These are phyloP conservation scores for Curvularia eragrostidis DNA, from an alignment of 2,329 filamentous ascomycete genomes.

Conservation along the genomic window DNA sequence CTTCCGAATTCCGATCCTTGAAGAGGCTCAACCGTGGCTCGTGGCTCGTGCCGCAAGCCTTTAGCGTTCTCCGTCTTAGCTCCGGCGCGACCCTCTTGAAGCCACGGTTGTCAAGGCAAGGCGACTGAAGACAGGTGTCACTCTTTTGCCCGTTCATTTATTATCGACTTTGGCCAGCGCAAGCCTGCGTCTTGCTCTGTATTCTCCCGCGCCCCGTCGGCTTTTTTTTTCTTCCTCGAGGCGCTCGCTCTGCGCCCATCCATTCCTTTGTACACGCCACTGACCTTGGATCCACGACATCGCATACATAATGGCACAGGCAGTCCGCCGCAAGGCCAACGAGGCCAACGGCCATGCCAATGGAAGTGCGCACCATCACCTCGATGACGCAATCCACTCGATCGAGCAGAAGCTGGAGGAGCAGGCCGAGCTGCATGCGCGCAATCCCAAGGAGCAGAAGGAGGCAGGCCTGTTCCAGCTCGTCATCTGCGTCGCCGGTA, in stretches of 20 bases:
- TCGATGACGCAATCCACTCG: conserved; percentile 36
- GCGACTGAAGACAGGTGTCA: conserved; percentile 12
- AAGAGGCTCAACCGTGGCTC: conserved; percentile 21
- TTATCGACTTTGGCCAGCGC: neutral
- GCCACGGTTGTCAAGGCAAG: conserved; percentile 34
- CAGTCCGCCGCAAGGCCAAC: conserved; percentile 30
- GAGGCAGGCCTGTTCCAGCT: conserved; percentile 73
- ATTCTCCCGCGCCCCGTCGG: neutral
- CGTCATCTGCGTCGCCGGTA: conserved; percentile 86
- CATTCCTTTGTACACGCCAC: neutral
- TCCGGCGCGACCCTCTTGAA: conserved; percentile 32
- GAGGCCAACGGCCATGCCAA: conserved; percentile 35
- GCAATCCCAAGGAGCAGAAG: conserved; percentile 45
- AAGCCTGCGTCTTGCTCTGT: neutral
- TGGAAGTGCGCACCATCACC: conserved; percentile 29
- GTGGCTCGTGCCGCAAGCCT: conserved; percentile 11
- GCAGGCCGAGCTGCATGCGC: conserved; percentile 40
- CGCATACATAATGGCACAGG: conserved; percentile 38
- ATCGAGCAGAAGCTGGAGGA: conserved; percentile 43
- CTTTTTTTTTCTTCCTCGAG: neutral
- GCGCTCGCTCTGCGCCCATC: neutral
- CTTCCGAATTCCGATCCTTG: conserved; percentile 20
- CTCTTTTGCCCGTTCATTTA: conserved; percentile 1
- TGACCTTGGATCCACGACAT: neutral
- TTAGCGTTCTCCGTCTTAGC: conserved; percentile 39